Evolutionary conservation across 768 basidiomycete species (phyloP).

Genomic region (Amanita pseudoporphyria): DNA sequence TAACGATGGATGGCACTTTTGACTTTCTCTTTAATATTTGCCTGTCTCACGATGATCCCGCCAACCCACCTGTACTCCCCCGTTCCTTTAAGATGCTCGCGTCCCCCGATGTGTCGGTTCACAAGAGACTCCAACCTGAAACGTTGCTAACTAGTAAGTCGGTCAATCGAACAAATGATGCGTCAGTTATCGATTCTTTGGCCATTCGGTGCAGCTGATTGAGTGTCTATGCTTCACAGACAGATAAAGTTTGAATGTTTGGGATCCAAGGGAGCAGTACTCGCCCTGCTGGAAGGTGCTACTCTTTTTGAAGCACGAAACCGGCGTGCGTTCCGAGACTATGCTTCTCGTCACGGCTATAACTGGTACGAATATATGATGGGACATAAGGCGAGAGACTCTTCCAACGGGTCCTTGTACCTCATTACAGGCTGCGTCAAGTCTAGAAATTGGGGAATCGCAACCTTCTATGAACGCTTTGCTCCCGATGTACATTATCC

Average conservation of each 20-base stretch:
- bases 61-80: conserved; percentile 19
- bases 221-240: background rate
- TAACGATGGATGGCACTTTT: conserved; percentile 1
- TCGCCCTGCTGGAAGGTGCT: conserved; percentile 13
- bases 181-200: no score
- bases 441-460: conserved; percentile 11
- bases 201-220: background rate
- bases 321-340: conserved; percentile 1
- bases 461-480: conserved; percentile 8
- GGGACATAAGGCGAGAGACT: conserved; percentile 1
- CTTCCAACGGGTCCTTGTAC: conserved; percentile 12
- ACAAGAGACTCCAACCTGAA: background rate
- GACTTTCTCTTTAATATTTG: conserved; percentile 20
- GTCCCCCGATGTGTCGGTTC: background rate
- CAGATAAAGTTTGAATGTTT: background rate
- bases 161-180: background rate
- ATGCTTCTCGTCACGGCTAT: conserved; percentile 11
- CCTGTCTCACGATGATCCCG: conserved; percentile 13
- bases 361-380: conserved; percentile 14
- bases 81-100: conserved; percentile 13
- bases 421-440: conserved; percentile 16
- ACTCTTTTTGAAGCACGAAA: conserved; percentile 7
- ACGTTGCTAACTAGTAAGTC: background rate
- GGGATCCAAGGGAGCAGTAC: conserved; percentile 9
- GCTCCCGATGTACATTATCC: no score